Conservation (phyloP, 75 land plant genomes). For the Selaginella moellendorffii region DNA sequence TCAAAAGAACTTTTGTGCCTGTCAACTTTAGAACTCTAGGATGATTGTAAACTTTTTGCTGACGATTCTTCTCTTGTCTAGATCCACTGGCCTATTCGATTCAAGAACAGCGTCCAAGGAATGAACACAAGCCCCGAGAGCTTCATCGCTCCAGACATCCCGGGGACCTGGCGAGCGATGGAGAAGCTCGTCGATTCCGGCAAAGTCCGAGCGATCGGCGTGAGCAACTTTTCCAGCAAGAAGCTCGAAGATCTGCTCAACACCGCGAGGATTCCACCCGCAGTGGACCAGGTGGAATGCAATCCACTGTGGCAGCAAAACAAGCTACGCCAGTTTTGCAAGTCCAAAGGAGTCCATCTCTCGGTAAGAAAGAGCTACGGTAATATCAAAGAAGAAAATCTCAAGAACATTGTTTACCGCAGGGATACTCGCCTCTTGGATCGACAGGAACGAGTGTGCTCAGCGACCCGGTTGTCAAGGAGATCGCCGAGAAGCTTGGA, state of each 20-base stretch:
- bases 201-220: conserved; percentile 23
- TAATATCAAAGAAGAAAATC: background rate
- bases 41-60: background rate
- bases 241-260: conserved; percentile 43
- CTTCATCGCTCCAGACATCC: conserved; percentile 23
- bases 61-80: conserved; percentile 7
- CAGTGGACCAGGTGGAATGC: conserved; percentile 91
- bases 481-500: conserved; percentile 51
- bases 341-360: conserved; percentile 46
- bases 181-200: conserved; percentile 22
- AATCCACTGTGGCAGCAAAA: conserved; percentile 82
- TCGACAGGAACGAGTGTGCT: conserved; percentile 44
- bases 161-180: conserved; percentile 30
- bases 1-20: background rate
- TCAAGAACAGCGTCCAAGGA: conserved; percentile 41
- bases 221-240: conserved; percentile 43
- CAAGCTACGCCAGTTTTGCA: conserved; percentile 40
- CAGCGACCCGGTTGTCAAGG: conserved; percentile 34
- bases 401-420: conserved; percentile 8
- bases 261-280: conserved; percentile 57
- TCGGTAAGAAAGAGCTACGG: conserved; percentile 32
- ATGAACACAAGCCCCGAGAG: conserved; percentile 31
- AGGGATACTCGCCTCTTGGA: conserved; percentile 84
- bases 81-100: conserved; percentile 82
- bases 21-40: background rate